Base-by-base conservation (phyloP, 176 grass and related monocot genomes). In the Oryza glumipatula region DNA sequence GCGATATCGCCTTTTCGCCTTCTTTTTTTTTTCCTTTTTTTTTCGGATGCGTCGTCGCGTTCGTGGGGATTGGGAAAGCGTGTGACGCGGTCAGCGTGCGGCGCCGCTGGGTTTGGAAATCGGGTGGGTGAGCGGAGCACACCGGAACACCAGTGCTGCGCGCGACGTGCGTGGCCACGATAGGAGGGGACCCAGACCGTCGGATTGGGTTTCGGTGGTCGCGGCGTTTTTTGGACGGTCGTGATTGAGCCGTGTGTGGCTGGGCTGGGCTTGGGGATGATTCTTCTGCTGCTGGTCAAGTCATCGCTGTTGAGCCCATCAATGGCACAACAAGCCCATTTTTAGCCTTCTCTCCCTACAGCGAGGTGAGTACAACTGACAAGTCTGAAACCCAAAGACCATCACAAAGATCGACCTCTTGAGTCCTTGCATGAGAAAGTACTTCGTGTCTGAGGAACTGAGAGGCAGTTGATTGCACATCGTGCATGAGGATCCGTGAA, bases 21-120 rank as follows among this genome's bases (percentile, higher is more conserved):
- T 7, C 17, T 56, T 58, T 4, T 0, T 56, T 51, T 51, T 56
- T 19, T 38, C 33, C 33, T 38, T 38, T 38, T 39, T 39, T 39
- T 7, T 39, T 7, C 17, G 15, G 30, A 68, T 23, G 73, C 13
- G 46, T 69, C 13, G 46, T 69, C 46, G 47, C 46, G 22, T 71
- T 82, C 52, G 70, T 32, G 56, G 41, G 11, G 48, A 11, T 73
- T n/a, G 68, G 14, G 51, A 23, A 23, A 21, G 49, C 65, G 30
- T 36, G 72, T 47, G 49, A 63, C 39, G 23, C 39, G 39, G 58
- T 48, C 71, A 14, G 5, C 52, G 4, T 3, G 33, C 12, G 47
- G 49, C 35, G 70, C 80, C 51, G 56, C 71, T 38, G 61, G 60
- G 39, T 71, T 71, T 23, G 74, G 16, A n/a, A 30, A 61, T 33